Evolutionary conservation across 2,329 filamentous ascomycete genomes (phyloP).

Genomic region (Aureobasidium melanogenum): DNA sequence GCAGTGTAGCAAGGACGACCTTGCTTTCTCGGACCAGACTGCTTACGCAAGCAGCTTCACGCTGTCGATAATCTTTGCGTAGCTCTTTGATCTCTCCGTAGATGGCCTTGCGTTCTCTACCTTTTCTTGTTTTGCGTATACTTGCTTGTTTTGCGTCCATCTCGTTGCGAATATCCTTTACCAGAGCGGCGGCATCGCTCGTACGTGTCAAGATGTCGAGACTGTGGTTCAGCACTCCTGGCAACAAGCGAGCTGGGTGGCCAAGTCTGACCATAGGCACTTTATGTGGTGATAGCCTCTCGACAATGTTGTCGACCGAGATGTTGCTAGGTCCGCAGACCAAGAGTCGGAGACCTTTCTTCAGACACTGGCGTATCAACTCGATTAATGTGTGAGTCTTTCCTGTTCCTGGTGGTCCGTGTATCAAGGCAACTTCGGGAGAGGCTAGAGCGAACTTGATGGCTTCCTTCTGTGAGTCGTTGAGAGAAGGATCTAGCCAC

Average conservation of each 20-base stretch:
- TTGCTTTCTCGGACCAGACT: slow-evolving; percentile 68
- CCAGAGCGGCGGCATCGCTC: slow-evolving; percentile 80
- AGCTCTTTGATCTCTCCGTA: slow-evolving; percentile 80
- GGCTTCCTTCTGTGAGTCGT: slow-evolving; percentile 54
- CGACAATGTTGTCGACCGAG: slow-evolving; percentile 95
- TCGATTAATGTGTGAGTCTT: slow-evolving; percentile 97
- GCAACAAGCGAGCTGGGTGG: slow-evolving; percentile 82
- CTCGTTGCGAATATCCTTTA: slow-evolving; percentile 80
- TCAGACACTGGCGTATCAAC: slow-evolving; percentile 81
- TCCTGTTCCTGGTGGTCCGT: slow-evolving; percentile 90
- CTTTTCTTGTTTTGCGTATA: slow-evolving; percentile 76
- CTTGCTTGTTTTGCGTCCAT: slow-evolving; percentile 88
- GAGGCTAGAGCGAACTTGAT: slow-evolving; percentile 76
- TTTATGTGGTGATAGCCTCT: slow-evolving; percentile 75
- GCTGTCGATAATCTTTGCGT: slow-evolving; percentile 76
- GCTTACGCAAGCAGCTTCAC: slow-evolving; percentile 73
- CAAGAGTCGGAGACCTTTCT: slow-evolving; percentile 62
- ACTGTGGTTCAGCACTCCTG: slow-evolving; percentile 80
- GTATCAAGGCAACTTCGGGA: slow-evolving; percentile 77
- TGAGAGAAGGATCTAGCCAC: slow-evolving; percentile 49
- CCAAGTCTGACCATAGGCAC: slow-evolving; percentile 83
- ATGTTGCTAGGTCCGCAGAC: slow-evolving; percentile 98
- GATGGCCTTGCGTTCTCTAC: slow-evolving; percentile 68
- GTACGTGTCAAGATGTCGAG: slow-evolving; percentile 85
- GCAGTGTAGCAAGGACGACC: slow-evolving; percentile 84